Conservation (phyloP, 106 monocot genomes). For the Acanthochlamys bracteata region DNA sequence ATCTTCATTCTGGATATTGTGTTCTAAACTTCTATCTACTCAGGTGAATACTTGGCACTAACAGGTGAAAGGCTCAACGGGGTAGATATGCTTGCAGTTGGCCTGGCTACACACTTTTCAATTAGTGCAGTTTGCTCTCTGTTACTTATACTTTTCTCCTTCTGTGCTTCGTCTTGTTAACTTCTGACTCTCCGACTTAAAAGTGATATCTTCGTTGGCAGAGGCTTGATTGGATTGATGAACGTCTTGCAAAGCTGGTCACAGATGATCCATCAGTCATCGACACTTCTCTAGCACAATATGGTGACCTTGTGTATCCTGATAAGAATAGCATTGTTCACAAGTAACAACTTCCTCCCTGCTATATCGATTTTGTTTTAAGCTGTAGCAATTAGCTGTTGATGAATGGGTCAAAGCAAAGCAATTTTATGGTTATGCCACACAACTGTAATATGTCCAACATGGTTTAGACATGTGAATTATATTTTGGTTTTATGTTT, state of each 20-base stretch:
- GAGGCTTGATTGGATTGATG: constrained; percentile 77
- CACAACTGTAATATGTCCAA: no score
- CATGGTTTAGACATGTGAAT: no score
- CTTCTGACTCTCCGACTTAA: not conserved
- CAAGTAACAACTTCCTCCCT: constrained; percentile 34
- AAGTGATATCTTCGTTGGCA: constrained; percentile 15
- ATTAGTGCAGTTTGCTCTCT: constrained; percentile 52
- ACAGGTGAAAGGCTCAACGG: constrained; percentile 92
- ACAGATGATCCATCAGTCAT: constrained; percentile 98
- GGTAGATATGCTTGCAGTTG: constrained; percentile 81
- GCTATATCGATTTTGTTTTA: not conserved
- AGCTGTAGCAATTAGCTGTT: no score
- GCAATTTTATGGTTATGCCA: no score
- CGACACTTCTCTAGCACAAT: constrained; percentile 76
- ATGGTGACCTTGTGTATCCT: constrained; percentile 82
- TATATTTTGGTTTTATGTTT: no score
- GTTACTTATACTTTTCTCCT: not conserved
- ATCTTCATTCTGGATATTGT: not conserved
- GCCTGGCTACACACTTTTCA: constrained; percentile 87
- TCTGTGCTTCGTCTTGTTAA: not conserved
- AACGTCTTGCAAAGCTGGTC: constrained; percentile 67
- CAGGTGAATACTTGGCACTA: constrained; percentile 92
- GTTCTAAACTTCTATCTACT: not conserved
- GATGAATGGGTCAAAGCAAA: no score
- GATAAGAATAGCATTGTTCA: constrained; percentile 81